Evolutionary conservation across 176 grass and related monocot genomes (phyloP), one percentile per base, ranked within the genome.

Genomic region (Paspalum notatum): DNA sequence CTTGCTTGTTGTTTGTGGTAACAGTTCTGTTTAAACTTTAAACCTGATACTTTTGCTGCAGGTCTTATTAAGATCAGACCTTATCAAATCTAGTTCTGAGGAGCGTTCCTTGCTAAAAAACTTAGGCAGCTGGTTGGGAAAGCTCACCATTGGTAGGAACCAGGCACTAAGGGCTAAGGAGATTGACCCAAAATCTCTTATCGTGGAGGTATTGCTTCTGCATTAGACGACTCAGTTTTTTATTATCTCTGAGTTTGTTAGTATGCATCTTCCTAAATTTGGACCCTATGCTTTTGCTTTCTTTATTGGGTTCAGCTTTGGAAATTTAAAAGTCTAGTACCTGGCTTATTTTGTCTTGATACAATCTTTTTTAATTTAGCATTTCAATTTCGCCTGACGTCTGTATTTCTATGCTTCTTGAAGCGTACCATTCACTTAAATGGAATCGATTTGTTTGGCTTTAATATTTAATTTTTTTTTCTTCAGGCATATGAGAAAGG

Each of bases 51-150:
- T 78, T 87, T 22, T 77, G 80, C 60, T 73, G 57, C 74, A 96
- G 93, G 90, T 86, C 27, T 81, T 96, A 64, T 72, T 96, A 80
- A 88, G 90, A 86, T 92, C 93, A 47, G 90, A 96, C 59, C 93
- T 96, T 77, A 96, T 96, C 71, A 96, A 96, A 79, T 92, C 93
- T 84, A 96, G 90, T 84, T 92, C 93, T 2, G 93, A 96, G 78
- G 93, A 96, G 76, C 88, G 93, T 13, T 96, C 93, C 4, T 86
- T 96, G 20, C 90, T 96, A 62, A 96, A 96, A 90, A 90, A 96
- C 86, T 76, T 96, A 46, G 90, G 93, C 45, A 96, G 93, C 49
- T 96, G 93, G 93, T 83, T 96, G 40, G 93, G 93, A 45, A 96
- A 96, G 76, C 92, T 96, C 53, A 96, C 90, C 21, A 96, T 96